Base-by-base conservation (phyloP, 139 green algal species). In the Penium margaritaceum region DNA sequence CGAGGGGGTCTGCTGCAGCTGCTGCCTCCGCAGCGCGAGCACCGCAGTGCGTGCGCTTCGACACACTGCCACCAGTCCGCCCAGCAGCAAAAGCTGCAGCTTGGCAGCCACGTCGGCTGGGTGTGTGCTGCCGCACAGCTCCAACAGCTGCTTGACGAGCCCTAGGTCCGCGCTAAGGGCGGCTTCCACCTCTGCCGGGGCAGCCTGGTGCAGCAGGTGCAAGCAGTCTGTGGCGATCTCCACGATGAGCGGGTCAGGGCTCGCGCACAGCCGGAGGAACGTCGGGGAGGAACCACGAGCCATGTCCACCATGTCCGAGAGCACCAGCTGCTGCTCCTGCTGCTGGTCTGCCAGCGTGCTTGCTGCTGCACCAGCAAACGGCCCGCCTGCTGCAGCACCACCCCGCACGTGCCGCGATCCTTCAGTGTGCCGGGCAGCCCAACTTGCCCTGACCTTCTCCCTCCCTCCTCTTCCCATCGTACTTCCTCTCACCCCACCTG, bases 231-330 rank as follows among this genome's bases (percentile, higher is more conserved):
- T 30, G 6, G 71, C 71, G 24, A 44, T 39, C 24, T 78, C 71
- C 2, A 63, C 71, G 1, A 78, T 63, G 1, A 39, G 24, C 1
- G 61, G 19, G 36, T 78, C 63, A 19, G 32, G 46, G 44, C 67
- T 76, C 7, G n/a, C 63, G 19, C 29, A 35, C 6, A 77, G 63
- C 14, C 67, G 47, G 27, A 78, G 15, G 29, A 78, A 78, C 14
- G 77, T 21, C 21, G 29, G 47, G 3, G 63, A 29, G 60, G 36
- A 71, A 9, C 35, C 14, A 6, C 27, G 14, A n/a, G n/a, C n/a
- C n/a, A 76, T 29, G 14, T 76, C 68, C 3, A 27, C 57, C 15
- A 76, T 75, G 43, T 76, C 68, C n/a, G 55, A n/a, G 35, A 76
- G 46, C 12, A 19, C 62, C 7, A 65, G 21, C 17, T 65, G 34